These are phyloP conservation scores for Elsinoe australis DNA, from an alignment of 2,329 filamentous ascomycete species.

Conservation along the genomic window DNA sequence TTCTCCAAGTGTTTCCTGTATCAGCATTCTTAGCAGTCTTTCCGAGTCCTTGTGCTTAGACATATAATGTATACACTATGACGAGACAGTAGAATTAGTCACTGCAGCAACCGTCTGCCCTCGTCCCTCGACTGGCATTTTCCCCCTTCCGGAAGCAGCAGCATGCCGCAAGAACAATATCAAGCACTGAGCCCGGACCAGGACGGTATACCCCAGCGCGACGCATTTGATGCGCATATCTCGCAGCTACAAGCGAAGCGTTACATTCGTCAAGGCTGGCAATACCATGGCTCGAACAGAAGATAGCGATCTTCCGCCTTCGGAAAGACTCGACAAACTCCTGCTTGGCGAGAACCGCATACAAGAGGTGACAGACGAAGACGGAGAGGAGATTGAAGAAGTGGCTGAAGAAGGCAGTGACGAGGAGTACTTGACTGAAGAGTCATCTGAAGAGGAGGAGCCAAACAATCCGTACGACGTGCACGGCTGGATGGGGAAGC, in stretches of 20 bases:
- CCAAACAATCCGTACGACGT: conserved; percentile 15
- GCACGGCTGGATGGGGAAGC: conserved; percentile 19
- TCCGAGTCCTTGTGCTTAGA: no score
- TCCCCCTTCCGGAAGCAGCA: background rate
- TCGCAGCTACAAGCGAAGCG: background rate
- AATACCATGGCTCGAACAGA: conserved; percentile 4
- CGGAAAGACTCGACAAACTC: conserved; percentile 27
- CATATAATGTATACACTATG: no score
- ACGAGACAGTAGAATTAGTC: no score
- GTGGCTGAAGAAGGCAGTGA: no score
- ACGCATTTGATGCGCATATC: conserved; percentile 5
- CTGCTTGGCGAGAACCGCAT: conserved; percentile 25
- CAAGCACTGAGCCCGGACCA: conserved; percentile 16
- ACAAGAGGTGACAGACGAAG: conserved; percentile 28
- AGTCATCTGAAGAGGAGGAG: conserved; percentile 21
- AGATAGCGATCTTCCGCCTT: conserved; percentile 15
- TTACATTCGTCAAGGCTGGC: background rate
- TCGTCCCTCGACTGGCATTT: no score
- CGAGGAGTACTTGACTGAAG: conserved; percentile 17
- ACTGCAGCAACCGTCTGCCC: no score
- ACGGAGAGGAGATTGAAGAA: conserved; percentile 25
- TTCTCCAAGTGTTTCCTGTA: no score
- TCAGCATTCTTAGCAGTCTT: no score
- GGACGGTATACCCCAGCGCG: background rate
- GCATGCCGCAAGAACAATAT: conserved; percentile 21